phyloP scores from a whole-genome alignment of 805 yeast genomes.

The Saccharomyces mikatae region DNA sequence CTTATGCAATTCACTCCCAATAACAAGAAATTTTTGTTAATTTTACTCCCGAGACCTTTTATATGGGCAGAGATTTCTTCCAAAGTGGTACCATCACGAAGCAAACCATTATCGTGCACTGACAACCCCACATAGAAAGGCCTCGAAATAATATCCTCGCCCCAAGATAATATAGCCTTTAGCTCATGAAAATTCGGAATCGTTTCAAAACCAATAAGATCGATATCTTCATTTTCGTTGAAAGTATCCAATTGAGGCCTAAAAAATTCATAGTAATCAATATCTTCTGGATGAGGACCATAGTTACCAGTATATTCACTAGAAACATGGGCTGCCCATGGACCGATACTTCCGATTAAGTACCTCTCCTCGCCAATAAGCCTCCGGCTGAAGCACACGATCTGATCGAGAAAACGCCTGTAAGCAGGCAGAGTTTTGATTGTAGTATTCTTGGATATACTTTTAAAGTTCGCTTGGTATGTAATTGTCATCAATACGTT shows the following conservation, averaged over 20 bases:
- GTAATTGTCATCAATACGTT: slow-evolving; percentile 47
- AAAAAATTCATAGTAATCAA: slow-evolving; percentile 26
- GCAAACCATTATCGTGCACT: slow-evolving; percentile 27
- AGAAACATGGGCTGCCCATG: slow-evolving; percentile 62
- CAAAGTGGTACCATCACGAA: slow-evolving; percentile 45
- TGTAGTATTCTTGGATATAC: slow-evolving; percentile 29
- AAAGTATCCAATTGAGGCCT: slow-evolving; percentile 36
- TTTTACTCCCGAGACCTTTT: slow-evolving; percentile 6
- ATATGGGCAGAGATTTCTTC: slow-evolving; percentile 15
- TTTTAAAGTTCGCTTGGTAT: slow-evolving; percentile 45
- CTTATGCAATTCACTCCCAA: slow-evolving; percentile 66
- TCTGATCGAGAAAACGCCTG: slow-evolving; percentile 9
- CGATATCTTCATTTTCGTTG: slow-evolving; percentile 42
- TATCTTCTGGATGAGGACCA: slow-evolving; percentile 18
- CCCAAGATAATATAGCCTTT: slow-evolving; percentile 35
- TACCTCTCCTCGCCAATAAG: slow-evolving; percentile 13
- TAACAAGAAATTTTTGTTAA: slow-evolving; percentile 32
- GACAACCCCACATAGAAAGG: slow-evolving; percentile 40
- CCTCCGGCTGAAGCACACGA: slow-evolving; percentile 11
- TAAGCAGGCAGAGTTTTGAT: slow-evolving; percentile 11
- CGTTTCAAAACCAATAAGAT: slow-evolving; percentile 59
- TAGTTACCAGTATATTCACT: slow-evolving; percentile 69
- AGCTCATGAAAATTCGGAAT: slow-evolving; percentile 55
- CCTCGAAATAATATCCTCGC: slow-evolving; percentile 30
- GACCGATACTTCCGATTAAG: slow-evolving; percentile 55